Evolutionary conservation across 2,329 filamentous ascomycete species (phyloP).

Genomic region (Elsinoe ampelina): DNA sequence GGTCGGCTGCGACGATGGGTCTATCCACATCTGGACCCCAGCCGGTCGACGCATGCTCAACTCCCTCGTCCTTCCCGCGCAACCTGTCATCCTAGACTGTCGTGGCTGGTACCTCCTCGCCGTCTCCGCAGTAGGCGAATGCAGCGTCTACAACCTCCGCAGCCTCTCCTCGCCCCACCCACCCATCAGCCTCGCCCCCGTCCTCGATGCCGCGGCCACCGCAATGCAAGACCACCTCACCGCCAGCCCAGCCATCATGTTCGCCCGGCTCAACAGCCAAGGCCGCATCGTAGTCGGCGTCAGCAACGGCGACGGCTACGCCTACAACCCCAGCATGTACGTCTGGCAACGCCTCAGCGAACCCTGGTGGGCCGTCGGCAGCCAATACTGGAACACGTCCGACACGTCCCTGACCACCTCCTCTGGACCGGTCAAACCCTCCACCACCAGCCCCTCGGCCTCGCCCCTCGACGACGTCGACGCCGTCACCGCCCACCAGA

Average conservation of each 20-base stretch:
- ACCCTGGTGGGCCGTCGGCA: conserved; percentile 94
- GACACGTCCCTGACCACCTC: conserved; percentile 80
- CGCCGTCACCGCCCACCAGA: conserved; percentile 45
- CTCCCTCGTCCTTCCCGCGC: conserved; percentile 77
- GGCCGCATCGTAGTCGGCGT: conserved; percentile 83
- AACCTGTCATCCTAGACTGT: conserved; percentile 88
- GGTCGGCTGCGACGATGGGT: conserved; percentile 86
- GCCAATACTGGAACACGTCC: conserved; percentile 98
- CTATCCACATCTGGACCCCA: conserved; percentile 82
- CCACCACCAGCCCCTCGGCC: conserved; percentile 29
- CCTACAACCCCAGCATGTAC: conserved; percentile 76
- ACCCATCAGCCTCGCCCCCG: conserved; percentile 77
- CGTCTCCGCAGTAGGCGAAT: conserved; percentile 79
- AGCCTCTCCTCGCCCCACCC: conserved; percentile 77
- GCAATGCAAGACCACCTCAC: conserved; percentile 71
- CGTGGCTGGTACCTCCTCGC: conserved; percentile 82
- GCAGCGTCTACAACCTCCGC: conserved; percentile 87
- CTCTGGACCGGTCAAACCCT: conserved; percentile 31
- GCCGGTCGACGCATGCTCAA: conserved; percentile 79
- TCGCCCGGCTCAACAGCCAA: conserved; percentile 79
- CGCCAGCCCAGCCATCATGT: conserved; percentile 73
- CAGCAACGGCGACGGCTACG: conserved; percentile 89
- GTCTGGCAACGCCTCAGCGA: conserved; percentile 95
- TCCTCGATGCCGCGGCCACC: conserved; percentile 77
- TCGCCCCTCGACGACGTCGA: conserved; percentile 46